Conservation (phyloP, 768 basidiomycete genomes). For the Leccinum subgranulosum region DNA sequence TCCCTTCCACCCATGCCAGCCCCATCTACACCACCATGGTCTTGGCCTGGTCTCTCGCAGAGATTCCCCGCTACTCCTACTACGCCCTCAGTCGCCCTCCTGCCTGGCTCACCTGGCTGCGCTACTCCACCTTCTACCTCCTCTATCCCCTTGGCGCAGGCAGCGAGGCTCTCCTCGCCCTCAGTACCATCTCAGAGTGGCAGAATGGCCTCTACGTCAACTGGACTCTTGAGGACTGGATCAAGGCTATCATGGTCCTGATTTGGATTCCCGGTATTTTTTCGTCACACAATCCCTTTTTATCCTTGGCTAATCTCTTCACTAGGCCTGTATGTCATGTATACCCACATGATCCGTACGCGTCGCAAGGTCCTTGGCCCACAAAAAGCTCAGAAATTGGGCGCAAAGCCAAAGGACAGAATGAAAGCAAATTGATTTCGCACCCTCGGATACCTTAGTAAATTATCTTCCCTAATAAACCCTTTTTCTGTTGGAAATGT, state of each 20-base stretch:
- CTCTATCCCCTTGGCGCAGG: constrained; percentile 93
- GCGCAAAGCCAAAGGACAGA: constrained; percentile 34
- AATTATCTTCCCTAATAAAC: constrained; percentile 19
- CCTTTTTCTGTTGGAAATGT: constrained; percentile 5
- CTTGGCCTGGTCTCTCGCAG: constrained; percentile 87
- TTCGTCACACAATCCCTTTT: background rate
- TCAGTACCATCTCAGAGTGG: constrained; percentile 65
- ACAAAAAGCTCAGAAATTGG: constrained; percentile 31
- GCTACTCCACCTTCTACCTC: constrained; percentile 91
- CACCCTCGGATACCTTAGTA: background rate
- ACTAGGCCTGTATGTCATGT: constrained; percentile 51
- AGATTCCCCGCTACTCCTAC: constrained; percentile 88
- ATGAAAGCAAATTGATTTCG: constrained; percentile 17
- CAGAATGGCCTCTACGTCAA: constrained; percentile 35
- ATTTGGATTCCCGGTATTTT: constrained; percentile 88
- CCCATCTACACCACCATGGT: constrained; percentile 91
- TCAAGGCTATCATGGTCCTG: constrained; percentile 59
- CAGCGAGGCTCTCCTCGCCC: constrained; percentile 85
- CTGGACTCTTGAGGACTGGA: constrained; percentile 58
- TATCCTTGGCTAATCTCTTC: background rate
- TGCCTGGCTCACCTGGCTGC: constrained; percentile 64
- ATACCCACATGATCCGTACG: constrained; percentile 58
- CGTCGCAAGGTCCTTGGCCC: constrained; percentile 51
- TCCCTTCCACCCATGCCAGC: constrained; percentile 51
- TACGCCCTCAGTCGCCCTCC: constrained; percentile 64